A percentile compares a stretch with the other conserved stretches of the same genome.
Evolutionary conservation across 2,329 filamentous ascomycete genomes (phyloP).

Genomic region (Aspergillus melleus): DNA sequence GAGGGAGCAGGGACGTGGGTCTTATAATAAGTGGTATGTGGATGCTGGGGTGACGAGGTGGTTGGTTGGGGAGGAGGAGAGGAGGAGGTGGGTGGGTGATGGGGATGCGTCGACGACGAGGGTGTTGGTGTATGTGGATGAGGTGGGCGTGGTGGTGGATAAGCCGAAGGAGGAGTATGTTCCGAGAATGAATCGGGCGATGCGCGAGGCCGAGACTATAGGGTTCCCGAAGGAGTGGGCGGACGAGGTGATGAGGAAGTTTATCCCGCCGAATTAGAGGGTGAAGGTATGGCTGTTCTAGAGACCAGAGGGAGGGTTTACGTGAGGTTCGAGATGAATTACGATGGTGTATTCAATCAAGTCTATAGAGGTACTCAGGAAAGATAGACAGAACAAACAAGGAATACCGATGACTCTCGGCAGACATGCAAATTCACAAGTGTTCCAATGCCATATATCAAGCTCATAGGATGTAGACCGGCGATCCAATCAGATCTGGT

Average conservation of each 20-base stretch:
- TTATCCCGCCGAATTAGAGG: conserved; percentile 29
- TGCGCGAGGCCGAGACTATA: conserved; percentile 37
- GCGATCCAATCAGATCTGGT: not conserved
- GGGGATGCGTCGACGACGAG: conserved; percentile 16
- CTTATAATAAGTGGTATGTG: conserved; percentile 42
- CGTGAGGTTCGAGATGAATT: not conserved
- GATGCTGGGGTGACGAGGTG: conserved; percentile 30
- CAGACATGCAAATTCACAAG: not conserved
- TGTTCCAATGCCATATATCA: not conserved
- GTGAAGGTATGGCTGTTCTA: too few relatives aligned
- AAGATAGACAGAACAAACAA: not conserved
- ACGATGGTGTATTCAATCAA: not conserved
- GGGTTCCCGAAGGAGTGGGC: conserved; percentile 38
- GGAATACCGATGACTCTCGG: not conserved
- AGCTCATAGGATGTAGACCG: not conserved
- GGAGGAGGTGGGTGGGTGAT: conserved; percentile 1
- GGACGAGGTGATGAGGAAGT: conserved; percentile 40
- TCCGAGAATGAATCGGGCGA: conserved; percentile 44
- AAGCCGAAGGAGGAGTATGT: conserved; percentile 42
- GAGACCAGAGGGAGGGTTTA: not conserved
- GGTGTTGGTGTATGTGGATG: conserved; percentile 45
- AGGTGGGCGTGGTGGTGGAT: conserved; percentile 33
- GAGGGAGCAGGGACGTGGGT: conserved; percentile 32
- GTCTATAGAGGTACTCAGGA: not conserved
- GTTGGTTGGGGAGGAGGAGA: conserved; percentile 25